A percentile compares a stretch with the other conserved stretches of the same genome.
These are phyloP conservation scores for Retiboletus flavoniger DNA, from an alignment of 1,284 basidiomycete genomes.

Conservation along the genomic window DNA sequence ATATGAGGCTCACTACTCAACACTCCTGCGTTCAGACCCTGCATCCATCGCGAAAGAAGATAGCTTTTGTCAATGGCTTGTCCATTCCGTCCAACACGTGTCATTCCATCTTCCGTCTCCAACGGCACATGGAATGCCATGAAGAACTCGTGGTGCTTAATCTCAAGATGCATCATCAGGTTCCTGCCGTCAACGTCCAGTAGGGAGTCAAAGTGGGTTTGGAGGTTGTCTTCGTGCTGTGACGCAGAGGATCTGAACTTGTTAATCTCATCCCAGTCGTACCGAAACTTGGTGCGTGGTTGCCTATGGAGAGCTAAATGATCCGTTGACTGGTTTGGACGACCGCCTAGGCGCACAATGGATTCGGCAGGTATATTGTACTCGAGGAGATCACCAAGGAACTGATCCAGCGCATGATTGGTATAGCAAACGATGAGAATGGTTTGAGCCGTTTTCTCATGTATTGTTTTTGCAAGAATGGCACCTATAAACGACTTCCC, in stretches of 20 bases:
- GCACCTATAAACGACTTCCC: slow-evolving; percentile 69
- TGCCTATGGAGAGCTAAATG: slow-evolving; percentile 41
- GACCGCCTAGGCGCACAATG: slow-evolving; percentile 58
- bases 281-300: slow-evolving; percentile 9
- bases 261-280: slow-evolving; percentile 43
- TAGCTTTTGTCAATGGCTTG: slow-evolving; percentile 36
- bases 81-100: slow-evolving; percentile 40
- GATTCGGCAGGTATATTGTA: slow-evolving; percentile 47
- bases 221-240: slow-evolving; percentile 35
- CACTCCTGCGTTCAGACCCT: slow-evolving; percentile 44
- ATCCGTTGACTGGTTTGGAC: slow-evolving; percentile 45
- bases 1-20: slow-evolving; percentile 38
- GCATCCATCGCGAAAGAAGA: slow-evolving; percentile 47
- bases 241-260: no score
- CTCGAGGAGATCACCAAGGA: slow-evolving; percentile 55
- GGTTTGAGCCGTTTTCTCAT: slow-evolving; percentile 43
- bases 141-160: slow-evolving; percentile 40
- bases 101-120: slow-evolving; percentile 42
- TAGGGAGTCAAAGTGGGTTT: background rate
- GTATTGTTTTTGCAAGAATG: slow-evolving; percentile 53
- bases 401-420: slow-evolving; percentile 66
- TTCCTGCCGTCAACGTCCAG: background rate
- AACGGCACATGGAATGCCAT: slow-evolving; percentile 48
- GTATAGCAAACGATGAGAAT: slow-evolving; percentile 67
- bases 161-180: slow-evolving; percentile 37